Conservation (phyloP, 176 grass and related monocot species). For the Aegilops speltoides region DNA sequence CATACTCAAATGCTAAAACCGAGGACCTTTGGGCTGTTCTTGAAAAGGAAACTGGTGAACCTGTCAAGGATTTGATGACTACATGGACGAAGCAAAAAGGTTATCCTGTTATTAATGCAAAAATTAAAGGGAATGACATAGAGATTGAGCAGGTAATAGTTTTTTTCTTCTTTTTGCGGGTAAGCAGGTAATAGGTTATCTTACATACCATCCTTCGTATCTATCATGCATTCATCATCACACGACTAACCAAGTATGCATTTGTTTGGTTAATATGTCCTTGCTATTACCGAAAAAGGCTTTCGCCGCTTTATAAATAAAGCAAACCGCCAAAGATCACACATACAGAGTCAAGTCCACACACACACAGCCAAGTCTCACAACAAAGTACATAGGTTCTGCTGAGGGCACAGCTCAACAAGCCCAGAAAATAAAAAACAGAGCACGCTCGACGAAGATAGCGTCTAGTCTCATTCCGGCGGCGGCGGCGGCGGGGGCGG, state of each 20-base stretch:
- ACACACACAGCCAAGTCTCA: too few relatives aligned
- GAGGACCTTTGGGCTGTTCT: slow-evolving; percentile 91
- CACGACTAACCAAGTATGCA: neutral
- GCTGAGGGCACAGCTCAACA: too few relatives aligned
- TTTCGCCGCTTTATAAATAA: too few relatives aligned
- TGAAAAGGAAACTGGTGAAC: slow-evolving; percentile 83
- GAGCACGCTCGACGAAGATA: too few relatives aligned
- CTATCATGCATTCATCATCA: slow-evolving; percentile 13
- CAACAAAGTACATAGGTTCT: too few relatives aligned
- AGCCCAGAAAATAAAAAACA: too few relatives aligned
- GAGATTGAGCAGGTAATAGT: slow-evolving; percentile 68
- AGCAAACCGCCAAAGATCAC: too few relatives aligned
- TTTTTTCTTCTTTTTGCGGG: too few relatives aligned
- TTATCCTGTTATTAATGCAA: slow-evolving; percentile 73
- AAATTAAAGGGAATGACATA: slow-evolving; percentile 49
- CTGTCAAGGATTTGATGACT: slow-evolving; percentile 75
- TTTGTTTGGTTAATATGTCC: neutral
- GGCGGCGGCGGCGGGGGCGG: too few relatives aligned
- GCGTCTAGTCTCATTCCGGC: too few relatives aligned
- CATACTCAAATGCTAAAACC: slow-evolving; percentile 90
- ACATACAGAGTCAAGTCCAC: too few relatives aligned
- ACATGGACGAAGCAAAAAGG: slow-evolving; percentile 95
- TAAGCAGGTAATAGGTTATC: slow-evolving; percentile 54
- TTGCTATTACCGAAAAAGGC: neutral
- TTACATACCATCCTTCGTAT: slow-evolving; percentile 3